Evolutionary conservation across 495 filamentous ascomycete genomes (phyloP).

Genomic region (Copromyces sp.): DNA sequence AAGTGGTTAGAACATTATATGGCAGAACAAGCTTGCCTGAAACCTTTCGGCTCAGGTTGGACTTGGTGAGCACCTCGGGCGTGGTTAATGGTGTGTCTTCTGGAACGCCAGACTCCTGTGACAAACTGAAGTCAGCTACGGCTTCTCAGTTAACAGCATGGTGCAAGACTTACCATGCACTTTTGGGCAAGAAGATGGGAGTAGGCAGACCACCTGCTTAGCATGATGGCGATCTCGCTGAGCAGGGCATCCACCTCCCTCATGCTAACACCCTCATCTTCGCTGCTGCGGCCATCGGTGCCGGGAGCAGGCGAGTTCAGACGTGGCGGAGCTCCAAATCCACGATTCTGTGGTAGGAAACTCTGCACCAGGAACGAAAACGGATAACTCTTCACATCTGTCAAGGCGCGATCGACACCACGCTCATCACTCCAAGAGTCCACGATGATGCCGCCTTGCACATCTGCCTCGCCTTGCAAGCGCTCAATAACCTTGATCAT

Average conservation of each 20-base stretch:
- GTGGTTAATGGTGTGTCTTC: constrained; percentile 41
- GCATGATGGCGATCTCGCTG: constrained; percentile 80
- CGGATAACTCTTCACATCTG: constrained; percentile 91
- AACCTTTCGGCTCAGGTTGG: constrained; percentile 66
- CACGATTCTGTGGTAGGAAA: constrained; percentile 62
- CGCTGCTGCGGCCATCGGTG: constrained; percentile 41
- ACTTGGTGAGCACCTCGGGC: constrained; percentile 63
- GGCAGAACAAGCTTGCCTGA: constrained; percentile 58
- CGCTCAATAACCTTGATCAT: constrained; percentile 96
- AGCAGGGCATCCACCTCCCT: constrained; percentile 84
- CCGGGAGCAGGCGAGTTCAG: constrained; percentile 58
- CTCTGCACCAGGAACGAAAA: constrained; percentile 95
- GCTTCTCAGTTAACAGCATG: constrained; percentile 2
- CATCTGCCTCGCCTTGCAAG: constrained; percentile 86
- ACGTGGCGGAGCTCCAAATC: constrained; percentile 38
- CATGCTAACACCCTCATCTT: constrained; percentile 91
- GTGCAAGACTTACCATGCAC: constrained; percentile 49
- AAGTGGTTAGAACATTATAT: constrained; percentile 82
- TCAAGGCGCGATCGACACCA: constrained; percentile 71
- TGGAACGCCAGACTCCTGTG: constrained; percentile 32
- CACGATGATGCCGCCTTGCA: constrained; percentile 93
- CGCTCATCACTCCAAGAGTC: constrained; percentile 94
- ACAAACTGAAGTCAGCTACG: constrained; percentile 13
- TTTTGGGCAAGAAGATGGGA: constrained; percentile 79
- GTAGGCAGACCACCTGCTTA: constrained; percentile 88